A percentile compares a stretch with the other conserved stretches of the same genome.
Conservation (phyloP, 2,329 filamentous ascomycete genomes). For the Colletotrichum coccodes region DNA sequence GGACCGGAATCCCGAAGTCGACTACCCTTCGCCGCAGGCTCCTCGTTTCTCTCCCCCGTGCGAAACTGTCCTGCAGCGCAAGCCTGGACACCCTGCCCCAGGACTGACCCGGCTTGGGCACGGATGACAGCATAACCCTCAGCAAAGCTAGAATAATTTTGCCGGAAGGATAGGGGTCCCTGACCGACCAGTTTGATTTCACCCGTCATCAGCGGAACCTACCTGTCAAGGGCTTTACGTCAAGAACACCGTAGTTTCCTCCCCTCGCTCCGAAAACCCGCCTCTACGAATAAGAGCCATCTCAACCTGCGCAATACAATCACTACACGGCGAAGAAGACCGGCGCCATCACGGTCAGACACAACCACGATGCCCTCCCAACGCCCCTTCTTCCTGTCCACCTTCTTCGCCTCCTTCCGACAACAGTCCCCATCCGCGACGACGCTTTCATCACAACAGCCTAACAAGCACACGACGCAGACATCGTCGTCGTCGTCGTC, state of each 20-base stretch:
- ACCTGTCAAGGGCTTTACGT: slow-evolving; percentile 7
- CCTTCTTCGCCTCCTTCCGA: slow-evolving; percentile 66
- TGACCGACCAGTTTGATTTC: slow-evolving; percentile 7
- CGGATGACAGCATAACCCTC: slow-evolving; percentile 32
- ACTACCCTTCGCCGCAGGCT: background rate
- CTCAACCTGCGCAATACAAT: background rate
- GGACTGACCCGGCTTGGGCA: slow-evolving; percentile 26
- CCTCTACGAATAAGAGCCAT: background rate
- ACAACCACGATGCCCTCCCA: slow-evolving; percentile 58
- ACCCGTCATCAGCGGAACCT: slow-evolving; percentile 12
- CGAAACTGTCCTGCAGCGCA: slow-evolving; percentile 21
- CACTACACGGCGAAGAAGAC: slow-evolving; percentile 1
- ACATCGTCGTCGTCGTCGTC: slow-evolving; percentile 25
- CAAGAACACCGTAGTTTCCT: slow-evolving; percentile 8
- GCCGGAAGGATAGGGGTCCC: slow-evolving; percentile 29
- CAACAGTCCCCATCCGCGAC: slow-evolving; percentile 49
- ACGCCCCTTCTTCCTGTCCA: slow-evolving; percentile 66
- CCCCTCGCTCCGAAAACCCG: background rate
- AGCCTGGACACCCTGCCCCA: slow-evolving; percentile 22
- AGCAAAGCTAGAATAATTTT: slow-evolving; percentile 13
- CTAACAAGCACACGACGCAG: slow-evolving; percentile 32
- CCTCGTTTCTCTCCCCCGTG: slow-evolving; percentile 16
- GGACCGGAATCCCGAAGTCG: background rate
- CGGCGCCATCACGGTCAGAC: background rate
- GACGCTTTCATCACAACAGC: slow-evolving; percentile 28